Percentiles rank a stretch among this genome's conserved stretches.
Conservation (phyloP, 2,329 filamentous ascomycete species). For the Trichoderma oligosporum region DNA sequence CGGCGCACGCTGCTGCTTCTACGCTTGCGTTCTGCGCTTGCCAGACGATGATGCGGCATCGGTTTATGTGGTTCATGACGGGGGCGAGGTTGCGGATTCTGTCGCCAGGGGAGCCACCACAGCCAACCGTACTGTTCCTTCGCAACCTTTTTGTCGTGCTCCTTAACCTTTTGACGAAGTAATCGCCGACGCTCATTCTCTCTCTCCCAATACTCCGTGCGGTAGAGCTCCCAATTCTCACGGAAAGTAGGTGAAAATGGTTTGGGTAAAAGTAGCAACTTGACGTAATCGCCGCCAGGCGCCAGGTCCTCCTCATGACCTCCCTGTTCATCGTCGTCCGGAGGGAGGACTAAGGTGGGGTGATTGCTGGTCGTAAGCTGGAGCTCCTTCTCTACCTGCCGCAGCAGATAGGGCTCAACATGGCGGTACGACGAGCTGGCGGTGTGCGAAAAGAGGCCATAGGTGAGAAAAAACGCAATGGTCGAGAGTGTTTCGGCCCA, state of each 20-base stretch:
- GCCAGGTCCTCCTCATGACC: constrained; percentile 87
- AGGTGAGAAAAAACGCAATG: constrained; percentile 72
- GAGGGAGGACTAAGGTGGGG: constrained; percentile 41
- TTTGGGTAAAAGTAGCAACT: constrained; percentile 85
- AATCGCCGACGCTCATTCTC: constrained; percentile 85
- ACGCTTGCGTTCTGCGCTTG: constrained; percentile 45
- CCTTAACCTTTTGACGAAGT: constrained; percentile 65
- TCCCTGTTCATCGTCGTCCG: constrained; percentile 57
- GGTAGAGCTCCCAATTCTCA: constrained; percentile 94
- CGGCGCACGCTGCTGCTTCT: constrained; percentile 52
- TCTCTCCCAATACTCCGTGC: constrained; percentile 92
- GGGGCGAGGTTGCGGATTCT: constrained; percentile 33
- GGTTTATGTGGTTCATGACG: constrained; percentile 40
- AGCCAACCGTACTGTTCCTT: constrained; percentile 68
- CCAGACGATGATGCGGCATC: constrained; percentile 36
- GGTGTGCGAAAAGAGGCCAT: constrained; percentile 65
- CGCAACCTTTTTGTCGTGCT: constrained; percentile 64
- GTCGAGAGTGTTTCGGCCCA: constrained; percentile 74
- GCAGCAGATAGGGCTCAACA: constrained; percentile 62
- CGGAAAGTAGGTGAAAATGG: constrained; percentile 92
- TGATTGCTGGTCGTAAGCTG: constrained; percentile 43
- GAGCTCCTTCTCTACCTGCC: constrained; percentile 58
- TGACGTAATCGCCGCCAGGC: constrained; percentile 85
- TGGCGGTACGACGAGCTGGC: constrained; percentile 70
- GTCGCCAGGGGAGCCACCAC: constrained; percentile 77